phyloP scores from a whole-genome alignment of 371 early-diverging fungal genomes.

The Massospora cicadina region DNA sequence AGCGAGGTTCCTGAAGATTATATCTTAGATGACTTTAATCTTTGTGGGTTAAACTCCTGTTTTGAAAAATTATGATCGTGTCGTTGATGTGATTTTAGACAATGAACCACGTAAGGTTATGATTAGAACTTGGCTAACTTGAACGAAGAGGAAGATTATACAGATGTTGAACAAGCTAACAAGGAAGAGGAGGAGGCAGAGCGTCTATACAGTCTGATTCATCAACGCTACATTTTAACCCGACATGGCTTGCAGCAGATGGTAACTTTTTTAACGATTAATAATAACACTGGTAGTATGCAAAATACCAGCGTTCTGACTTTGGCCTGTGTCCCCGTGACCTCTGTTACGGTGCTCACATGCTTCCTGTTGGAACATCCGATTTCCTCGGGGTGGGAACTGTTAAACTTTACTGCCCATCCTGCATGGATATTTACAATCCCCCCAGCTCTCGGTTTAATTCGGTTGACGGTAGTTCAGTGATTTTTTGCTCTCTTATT shows the following conservation, averaged over 20 bases:
- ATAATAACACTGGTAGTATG: constrained; percentile 24
- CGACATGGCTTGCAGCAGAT: constrained; percentile 58
- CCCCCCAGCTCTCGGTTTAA: constrained; percentile 56
- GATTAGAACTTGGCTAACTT: constrained; percentile 11
- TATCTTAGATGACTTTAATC: constrained; percentile 84
- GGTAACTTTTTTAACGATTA: constrained; percentile 21
- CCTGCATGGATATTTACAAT: constrained; percentile 71
- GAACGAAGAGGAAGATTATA: constrained; percentile 20
- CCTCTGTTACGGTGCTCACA: constrained; percentile 48
- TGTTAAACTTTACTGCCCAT: constrained; percentile 61
- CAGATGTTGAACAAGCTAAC: constrained; percentile 17
- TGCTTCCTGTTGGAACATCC: constrained; percentile 66
- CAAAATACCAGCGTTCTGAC: constrained; percentile 46
- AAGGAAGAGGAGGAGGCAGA: constrained; percentile 27
- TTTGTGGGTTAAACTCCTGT: constrained; percentile 66
- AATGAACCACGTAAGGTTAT: constrained; percentile 36
- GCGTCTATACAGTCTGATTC: constrained; percentile 63
- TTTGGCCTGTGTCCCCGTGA: constrained; percentile 78
- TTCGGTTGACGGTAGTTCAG: constrained; percentile 52
- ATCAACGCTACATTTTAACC: constrained; percentile 64
- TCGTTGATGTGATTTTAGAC: constrained; percentile 71
- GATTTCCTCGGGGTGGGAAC: constrained; percentile 43
- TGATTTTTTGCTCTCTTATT: not conserved
- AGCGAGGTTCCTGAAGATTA: constrained; percentile 73
- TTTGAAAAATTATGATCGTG: constrained; percentile 63